These are phyloP conservation scores for Phytophthora cryptogea DNA, from an alignment of 352 stramenopile species.

Conservation along the genomic window DNA sequence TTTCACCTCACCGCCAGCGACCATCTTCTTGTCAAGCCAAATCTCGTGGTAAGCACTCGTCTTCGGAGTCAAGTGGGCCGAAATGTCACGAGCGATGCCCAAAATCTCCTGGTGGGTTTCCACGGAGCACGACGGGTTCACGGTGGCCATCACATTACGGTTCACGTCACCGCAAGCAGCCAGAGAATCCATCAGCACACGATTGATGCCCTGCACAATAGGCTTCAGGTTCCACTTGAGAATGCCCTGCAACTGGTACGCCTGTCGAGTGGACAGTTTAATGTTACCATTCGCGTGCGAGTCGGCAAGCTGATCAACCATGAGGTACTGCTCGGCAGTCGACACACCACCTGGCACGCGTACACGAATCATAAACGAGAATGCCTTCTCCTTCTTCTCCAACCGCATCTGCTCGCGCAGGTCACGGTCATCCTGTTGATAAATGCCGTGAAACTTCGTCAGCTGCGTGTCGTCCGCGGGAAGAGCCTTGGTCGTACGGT, in stretches of 20 bases:
- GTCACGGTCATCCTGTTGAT: slow-evolving; percentile 97
- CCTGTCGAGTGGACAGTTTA: slow-evolving; percentile 96
- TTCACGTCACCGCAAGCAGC: slow-evolving; percentile 97
- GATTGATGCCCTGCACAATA: slow-evolving; percentile 93
- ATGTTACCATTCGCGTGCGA: slow-evolving; percentile 96
- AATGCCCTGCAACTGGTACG: slow-evolving; percentile 97
- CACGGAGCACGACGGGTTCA: slow-evolving; percentile 88
- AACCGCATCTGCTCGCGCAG: slow-evolving; percentile 75
- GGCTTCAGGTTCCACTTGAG: slow-evolving; percentile 97
- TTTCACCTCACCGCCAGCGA: slow-evolving; percentile 90
- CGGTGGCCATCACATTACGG: slow-evolving; percentile 96
- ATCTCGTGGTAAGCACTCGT: slow-evolving; percentile 97
- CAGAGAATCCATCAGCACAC: slow-evolving; percentile 93
- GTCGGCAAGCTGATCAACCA: slow-evolving; percentile 93
- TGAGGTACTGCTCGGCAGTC: slow-evolving; percentile 92
- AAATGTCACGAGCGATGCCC: slow-evolving; percentile 87
- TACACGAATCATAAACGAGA: slow-evolving; percentile 97
- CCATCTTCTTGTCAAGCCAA: slow-evolving; percentile 98
- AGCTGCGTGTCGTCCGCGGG: slow-evolving; percentile 74
- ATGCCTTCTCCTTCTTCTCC: slow-evolving; percentile 91
- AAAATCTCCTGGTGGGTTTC: slow-evolving; percentile 88
- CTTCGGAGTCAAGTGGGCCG: slow-evolving; percentile 93
- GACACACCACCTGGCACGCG: slow-evolving; percentile 96
- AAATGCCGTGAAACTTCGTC: slow-evolving; percentile 98
- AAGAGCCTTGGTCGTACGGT: slow-evolving; percentile 77